phyloP scores from a whole-genome alignment of 306 rosid genomes.

The Quercus dentata region DNA sequence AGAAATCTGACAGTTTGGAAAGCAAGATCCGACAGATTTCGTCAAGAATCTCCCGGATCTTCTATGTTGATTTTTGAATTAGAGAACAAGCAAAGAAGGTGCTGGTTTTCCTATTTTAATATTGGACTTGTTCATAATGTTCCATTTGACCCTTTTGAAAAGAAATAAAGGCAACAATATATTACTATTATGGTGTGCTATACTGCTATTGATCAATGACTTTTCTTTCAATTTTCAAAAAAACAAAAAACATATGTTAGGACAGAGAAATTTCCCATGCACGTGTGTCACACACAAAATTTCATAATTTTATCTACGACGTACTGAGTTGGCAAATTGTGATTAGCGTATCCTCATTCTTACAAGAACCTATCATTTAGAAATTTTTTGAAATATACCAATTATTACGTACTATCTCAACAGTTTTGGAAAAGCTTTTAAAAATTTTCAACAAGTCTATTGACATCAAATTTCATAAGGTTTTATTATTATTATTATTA shows the following conservation, averaged over 20 bases:
- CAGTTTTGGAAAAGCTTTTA: too few species aligned
- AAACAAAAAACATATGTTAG: background rate
- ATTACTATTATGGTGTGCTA: background rate
- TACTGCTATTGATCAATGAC: background rate
- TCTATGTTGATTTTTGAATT: conserved; percentile 59
- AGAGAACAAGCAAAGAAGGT: conserved; percentile 49
- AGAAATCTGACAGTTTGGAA: conserved; percentile 81
- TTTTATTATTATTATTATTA: too few species aligned
- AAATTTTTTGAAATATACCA: too few species aligned
- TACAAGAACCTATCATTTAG: too few species aligned
- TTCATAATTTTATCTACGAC: too few species aligned
- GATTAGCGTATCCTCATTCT: too few species aligned
- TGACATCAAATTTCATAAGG: too few species aligned
- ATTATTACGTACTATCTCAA: too few species aligned
- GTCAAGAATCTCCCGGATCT: conserved; percentile 64
- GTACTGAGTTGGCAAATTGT: too few species aligned
- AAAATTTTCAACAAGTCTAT: too few species aligned
- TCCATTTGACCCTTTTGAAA: conserved; percentile 24
- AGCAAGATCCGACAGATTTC: conserved; percentile 75
- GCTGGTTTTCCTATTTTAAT: conserved; percentile 13
- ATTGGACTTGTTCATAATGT: conserved; percentile 23
- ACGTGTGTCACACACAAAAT: conserved; percentile 17
- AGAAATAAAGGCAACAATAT: conserved; percentile 8
- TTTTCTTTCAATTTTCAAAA: background rate
- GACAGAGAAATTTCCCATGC: conserved; percentile 16